phyloP scores from a whole-genome alignment of 176 grass and related monocot genomes.

The Oryza coarctata region DNA sequence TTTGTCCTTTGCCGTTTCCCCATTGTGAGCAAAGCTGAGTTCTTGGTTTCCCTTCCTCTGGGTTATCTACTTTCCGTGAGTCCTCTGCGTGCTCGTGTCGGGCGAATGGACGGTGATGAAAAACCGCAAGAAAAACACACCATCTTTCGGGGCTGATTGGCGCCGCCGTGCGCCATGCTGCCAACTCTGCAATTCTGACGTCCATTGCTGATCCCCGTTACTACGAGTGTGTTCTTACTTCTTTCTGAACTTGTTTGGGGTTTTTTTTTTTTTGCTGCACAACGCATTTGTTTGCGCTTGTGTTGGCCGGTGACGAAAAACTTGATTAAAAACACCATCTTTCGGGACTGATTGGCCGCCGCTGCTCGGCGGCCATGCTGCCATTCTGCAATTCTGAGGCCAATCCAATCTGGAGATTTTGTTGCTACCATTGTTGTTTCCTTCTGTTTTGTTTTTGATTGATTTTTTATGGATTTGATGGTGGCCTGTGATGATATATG shows the following conservation, averaged over 20 bases:
- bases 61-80: too few species aligned
- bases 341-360: constrained; percentile 27
- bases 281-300: background rate
- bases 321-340: background rate
- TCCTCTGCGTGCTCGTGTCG: too few species aligned
- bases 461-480: background rate
- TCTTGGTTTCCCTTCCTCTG: too few species aligned
- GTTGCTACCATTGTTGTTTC: too few species aligned
- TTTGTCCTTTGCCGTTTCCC: too few species aligned
- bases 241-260: background rate
- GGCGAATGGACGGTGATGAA: constrained; percentile 46
- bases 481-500: background rate
- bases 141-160: constrained; percentile 43
- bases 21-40: too few species aligned
- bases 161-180: constrained; percentile 6
- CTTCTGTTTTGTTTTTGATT: background rate
- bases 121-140: constrained; percentile 40
- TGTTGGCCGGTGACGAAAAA: constrained; percentile 27
- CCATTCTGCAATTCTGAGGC: constrained; percentile 48
- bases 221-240: background rate
- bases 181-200: constrained; percentile 38
- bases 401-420: background rate
- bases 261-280: too few species aligned
- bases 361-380: constrained; percentile 23
- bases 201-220: background rate